Conservation (phyloP, 257 asterid species). For the Parsonsia alboflavescens region DNA sequence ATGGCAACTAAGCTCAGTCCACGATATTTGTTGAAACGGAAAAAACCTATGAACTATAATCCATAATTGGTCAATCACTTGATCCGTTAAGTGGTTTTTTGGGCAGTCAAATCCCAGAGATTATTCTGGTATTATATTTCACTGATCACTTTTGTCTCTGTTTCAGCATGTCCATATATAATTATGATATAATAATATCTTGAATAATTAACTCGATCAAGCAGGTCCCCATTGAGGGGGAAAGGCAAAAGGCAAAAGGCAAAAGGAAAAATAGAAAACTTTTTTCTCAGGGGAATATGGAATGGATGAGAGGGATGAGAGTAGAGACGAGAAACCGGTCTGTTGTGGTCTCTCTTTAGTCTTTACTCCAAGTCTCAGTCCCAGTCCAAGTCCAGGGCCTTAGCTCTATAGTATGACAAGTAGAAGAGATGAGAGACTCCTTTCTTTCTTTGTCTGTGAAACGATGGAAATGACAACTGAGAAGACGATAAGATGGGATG, state of each 20-base stretch:
- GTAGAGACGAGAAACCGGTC: background rate
- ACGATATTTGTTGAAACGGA: background rate
- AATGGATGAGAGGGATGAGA: too few species aligned
- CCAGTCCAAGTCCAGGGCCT: background rate
- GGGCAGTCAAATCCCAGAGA: too few species aligned
- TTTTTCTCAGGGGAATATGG: too few species aligned
- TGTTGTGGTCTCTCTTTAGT: background rate
- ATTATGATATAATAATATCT: too few species aligned
- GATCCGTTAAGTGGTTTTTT: too few species aligned
- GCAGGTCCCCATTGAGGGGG: too few species aligned
- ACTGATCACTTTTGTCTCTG: too few species aligned
- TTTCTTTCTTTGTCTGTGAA: background rate
- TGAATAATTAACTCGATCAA: too few species aligned
- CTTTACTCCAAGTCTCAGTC: background rate
- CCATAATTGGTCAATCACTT: constrained; percentile 13
- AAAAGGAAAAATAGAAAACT: too few species aligned
- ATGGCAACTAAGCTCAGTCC: background rate
- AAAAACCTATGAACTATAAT: background rate
- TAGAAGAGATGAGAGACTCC: background rate
- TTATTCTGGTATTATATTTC: too few species aligned
- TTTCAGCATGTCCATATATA: too few species aligned
- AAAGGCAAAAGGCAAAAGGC: too few species aligned
- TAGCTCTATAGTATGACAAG: background rate
- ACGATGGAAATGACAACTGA: constrained; percentile 57
- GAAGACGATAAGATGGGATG: constrained; percentile 48